A percentile compares a stretch with the other conserved stretches of the same genome.
These are phyloP conservation scores for Herpetospermum pedunculosum DNA, from an alignment of 306 rosid species.

Conservation along the genomic window DNA sequence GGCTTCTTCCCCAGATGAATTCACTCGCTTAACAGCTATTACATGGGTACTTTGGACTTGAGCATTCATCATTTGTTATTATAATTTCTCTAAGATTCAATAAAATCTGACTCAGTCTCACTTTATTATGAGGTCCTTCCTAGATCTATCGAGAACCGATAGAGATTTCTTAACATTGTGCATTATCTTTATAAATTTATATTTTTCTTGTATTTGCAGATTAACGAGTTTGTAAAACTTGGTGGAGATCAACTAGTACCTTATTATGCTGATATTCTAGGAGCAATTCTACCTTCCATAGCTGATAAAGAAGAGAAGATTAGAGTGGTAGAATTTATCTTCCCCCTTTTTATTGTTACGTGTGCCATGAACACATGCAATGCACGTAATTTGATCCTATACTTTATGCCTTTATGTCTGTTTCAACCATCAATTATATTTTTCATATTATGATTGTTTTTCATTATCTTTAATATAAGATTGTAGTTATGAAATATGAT, in stretches of 20 bases:
- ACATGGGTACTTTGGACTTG: conserved; percentile 65
- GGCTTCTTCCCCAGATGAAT: conserved; percentile 80
- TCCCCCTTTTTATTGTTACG: not conserved
- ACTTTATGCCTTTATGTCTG: not conserved
- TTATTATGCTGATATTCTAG: conserved; percentile 88
- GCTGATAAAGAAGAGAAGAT: conserved; percentile 99
- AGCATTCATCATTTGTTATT: not conserved
- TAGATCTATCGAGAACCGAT: not conserved
- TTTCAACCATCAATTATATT: not conserved
- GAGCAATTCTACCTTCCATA: conserved; percentile 95
- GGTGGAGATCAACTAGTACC: conserved; percentile 99
- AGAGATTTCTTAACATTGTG: not conserved
- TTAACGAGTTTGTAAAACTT: conserved; percentile 92
- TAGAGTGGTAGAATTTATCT: conserved; percentile 63
- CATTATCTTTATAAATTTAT: not conserved
- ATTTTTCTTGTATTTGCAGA: conserved; percentile 32
- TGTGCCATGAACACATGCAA: not conserved
- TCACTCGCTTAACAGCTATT: conserved; percentile 88
- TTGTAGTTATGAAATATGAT: not conserved
- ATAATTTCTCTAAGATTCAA: not conserved
- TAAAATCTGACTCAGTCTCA: not conserved
- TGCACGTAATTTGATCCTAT: not conserved
- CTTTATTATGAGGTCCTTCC: not conserved
- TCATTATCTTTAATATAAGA: not conserved
- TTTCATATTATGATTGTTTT: not conserved